Evolutionary conservation across 176 grass and related monocot genomes (phyloP).

Genomic region (Tillandsia leiboldiana): DNA sequence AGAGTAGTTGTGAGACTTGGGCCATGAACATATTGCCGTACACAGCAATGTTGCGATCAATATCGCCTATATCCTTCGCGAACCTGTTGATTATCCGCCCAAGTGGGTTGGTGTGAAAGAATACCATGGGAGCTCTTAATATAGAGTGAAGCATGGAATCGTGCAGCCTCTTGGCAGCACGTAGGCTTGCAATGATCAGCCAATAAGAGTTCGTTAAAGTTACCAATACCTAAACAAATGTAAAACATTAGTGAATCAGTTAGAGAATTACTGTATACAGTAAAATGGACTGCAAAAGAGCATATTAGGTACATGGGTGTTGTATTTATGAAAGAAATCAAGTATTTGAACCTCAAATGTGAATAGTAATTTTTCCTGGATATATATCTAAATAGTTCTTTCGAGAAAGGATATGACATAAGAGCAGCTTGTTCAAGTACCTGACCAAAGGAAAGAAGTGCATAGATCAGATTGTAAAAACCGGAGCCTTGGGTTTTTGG

Average conservation of each 20-base stretch:
- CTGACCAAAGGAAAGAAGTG: slow-evolving; percentile 77
- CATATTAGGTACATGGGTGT: too few relatives aligned
- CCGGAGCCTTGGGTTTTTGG: slow-evolving; percentile 50
- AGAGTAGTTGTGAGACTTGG: slow-evolving; percentile 89
- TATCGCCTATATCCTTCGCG: slow-evolving; percentile 91
- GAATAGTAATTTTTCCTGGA: too few relatives aligned
- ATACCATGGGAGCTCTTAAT: slow-evolving; percentile 96
- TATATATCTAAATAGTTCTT: too few relatives aligned
- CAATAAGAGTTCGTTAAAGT: slow-evolving; percentile 80
- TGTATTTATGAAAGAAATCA: too few relatives aligned
- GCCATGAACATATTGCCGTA: slow-evolving; percentile 88
- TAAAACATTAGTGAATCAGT: slow-evolving; percentile 8
- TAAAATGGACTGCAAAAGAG: background rate
- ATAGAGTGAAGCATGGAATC: slow-evolving; percentile 90
- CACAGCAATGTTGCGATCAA: slow-evolving; percentile 77
- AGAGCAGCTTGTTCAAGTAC: slow-evolving; percentile 24
- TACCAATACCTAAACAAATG: slow-evolving; percentile 52
- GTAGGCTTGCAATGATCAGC: slow-evolving; percentile 76
- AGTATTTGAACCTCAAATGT: too few relatives aligned
- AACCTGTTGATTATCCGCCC: slow-evolving; percentile 98
- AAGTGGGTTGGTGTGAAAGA: slow-evolving; percentile 98
- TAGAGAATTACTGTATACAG: background rate
- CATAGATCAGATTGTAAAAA: slow-evolving; percentile 91
- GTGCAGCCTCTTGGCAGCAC: slow-evolving; percentile 76
- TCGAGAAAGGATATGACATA: background rate